Conservation (phyloP, 2,329 filamentous ascomycete species). For the Biscogniauxia marginata region DNA sequence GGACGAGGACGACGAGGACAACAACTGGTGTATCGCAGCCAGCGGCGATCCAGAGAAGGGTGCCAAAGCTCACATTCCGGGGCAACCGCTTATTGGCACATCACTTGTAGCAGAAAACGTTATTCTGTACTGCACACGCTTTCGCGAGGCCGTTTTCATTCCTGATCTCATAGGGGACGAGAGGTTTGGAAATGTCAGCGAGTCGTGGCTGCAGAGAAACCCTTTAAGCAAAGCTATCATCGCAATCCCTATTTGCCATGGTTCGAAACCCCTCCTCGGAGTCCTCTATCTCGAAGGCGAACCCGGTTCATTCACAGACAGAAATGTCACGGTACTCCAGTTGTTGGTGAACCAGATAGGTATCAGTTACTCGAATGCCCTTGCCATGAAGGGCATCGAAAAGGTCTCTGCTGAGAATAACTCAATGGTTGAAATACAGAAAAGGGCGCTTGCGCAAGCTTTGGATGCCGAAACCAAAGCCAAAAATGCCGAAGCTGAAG, state of each 20-base stretch:
- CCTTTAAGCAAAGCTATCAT: conserved; percentile 73
- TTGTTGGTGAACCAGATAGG: conserved; percentile 77
- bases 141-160: conserved; percentile 72
- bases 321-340: conserved; percentile 64
- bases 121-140: conserved; percentile 73
- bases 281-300: conserved; percentile 74
- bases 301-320: conserved; percentile 73
- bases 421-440: conserved; percentile 76
- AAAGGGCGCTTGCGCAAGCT: conserved; percentile 69
- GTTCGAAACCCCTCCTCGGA: conserved; percentile 67
- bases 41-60: conserved; percentile 70
- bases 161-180: conserved; percentile 73
- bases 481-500: conserved; percentile 72
- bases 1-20: conserved; percentile 56
- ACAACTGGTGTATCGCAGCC: conserved; percentile 71
- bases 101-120: conserved; percentile 74
- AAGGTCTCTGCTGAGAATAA: conserved; percentile 76
- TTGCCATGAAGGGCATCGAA: conserved; percentile 69
- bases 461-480: conserved; percentile 73
- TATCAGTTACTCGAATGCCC: conserved; percentile 67
- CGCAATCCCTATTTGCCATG: conserved; percentile 75
- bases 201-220: conserved; percentile 66
- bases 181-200: conserved; percentile 72
- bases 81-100: conserved; percentile 62
- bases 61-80: conserved; percentile 64